phyloP scores from a whole-genome alignment of 202 grass and related monocot species.

The Hordeum pubiflorum region DNA sequence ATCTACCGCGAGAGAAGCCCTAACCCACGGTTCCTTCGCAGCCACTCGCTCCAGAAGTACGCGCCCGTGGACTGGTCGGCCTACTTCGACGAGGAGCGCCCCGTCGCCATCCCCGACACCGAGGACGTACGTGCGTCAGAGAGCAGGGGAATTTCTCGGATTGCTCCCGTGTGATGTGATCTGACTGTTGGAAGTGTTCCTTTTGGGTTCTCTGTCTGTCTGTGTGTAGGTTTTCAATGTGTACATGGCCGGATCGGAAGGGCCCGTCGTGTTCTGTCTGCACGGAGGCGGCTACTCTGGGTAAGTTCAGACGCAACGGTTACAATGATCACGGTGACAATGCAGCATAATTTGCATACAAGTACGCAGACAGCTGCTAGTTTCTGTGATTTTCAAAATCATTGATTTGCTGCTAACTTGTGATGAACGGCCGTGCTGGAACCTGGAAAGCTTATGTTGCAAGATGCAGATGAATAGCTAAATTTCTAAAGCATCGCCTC shows the following conservation, averaged over 20 bases:
- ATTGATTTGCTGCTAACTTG: neutral
- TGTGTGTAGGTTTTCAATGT: conserved; percentile 64
- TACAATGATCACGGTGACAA: neutral
- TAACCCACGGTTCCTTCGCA: conserved; percentile 25
- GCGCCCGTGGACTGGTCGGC: conserved; percentile 71
- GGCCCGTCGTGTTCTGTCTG: conserved; percentile 83
- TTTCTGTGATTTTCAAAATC: neutral
- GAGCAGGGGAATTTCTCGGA: neutral
- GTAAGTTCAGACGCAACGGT: conserved; percentile 12
- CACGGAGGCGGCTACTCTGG: conserved; percentile 96
- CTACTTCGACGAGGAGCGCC: conserved; percentile 87
- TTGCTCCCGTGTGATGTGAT: neutral
- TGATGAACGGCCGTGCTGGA: neutral
- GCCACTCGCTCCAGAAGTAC: conserved; percentile 73
- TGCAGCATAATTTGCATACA: neutral
- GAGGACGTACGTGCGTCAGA: conserved; percentile 47
- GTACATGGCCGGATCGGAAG: conserved; percentile 72
- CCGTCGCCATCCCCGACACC: conserved; percentile 55
- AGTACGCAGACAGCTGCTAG: neutral
- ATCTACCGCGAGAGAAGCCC: neutral
- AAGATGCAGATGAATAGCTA: neutral
- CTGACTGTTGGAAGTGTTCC: conserved; percentile 7
- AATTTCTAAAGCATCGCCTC: neutral
- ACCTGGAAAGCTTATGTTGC: neutral
- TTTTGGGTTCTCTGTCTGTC: neutral